Evolutionary conservation across 2,329 filamentous ascomycete genomes (phyloP).

Genomic region (Metarhizium robertsii): DNA sequence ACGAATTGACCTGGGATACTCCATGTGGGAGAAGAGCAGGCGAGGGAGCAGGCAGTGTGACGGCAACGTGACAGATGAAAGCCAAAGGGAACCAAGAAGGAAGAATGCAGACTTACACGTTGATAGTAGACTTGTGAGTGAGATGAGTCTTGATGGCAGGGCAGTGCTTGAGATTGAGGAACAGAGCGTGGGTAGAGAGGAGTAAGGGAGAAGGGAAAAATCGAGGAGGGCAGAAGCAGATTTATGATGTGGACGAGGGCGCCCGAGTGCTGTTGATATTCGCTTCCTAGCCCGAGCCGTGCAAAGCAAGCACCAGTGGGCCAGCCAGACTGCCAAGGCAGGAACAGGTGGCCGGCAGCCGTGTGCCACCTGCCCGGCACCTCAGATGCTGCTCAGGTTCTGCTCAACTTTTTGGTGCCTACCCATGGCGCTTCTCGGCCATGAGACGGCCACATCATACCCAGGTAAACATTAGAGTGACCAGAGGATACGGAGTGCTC

Average conservation of each 20-base stretch:
- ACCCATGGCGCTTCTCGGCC: neutral
- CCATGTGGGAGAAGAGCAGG: neutral
- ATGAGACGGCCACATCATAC: too few relatives aligned
- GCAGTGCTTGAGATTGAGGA: neutral
- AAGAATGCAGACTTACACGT: constrained; percentile 1
- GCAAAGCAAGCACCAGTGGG: constrained; percentile 4
- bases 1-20: neutral
- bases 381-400: neutral
- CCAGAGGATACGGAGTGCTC: neutral
- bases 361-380: constrained; percentile 6
- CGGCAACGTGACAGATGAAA: neutral
- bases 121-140: neutral
- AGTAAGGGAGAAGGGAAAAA: neutral
- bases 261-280: neutral
- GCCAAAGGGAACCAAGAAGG: neutral
- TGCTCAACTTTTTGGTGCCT: neutral
- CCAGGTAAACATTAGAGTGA: too few relatives aligned
- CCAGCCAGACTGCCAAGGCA: constrained; percentile 1
- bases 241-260: constrained; percentile 5
- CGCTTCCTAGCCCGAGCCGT: neutral
- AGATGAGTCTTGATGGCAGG: constrained; percentile 1
- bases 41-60: neutral
- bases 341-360: constrained; percentile 5
- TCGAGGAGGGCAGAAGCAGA: neutral
- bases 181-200: neutral